phyloP scores from a whole-genome alignment of 148 eudicot genomes.

The Selenicereus undatus region DNA sequence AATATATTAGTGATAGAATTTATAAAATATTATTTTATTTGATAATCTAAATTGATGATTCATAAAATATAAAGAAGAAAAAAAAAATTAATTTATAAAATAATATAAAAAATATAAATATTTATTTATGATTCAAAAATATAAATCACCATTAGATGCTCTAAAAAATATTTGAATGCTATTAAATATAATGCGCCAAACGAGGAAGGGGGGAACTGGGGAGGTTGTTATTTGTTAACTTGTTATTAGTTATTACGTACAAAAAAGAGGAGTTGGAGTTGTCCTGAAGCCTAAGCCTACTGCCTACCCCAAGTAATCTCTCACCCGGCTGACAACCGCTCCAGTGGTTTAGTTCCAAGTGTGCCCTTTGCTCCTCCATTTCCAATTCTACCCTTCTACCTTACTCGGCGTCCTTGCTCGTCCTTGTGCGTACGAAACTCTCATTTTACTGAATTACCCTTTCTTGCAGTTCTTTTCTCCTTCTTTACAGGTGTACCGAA shows the following conservation, averaged over 20 bases:
- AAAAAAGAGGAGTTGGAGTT: conserved; percentile 18
- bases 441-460: neutral
- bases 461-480: neutral
- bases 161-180: neutral
- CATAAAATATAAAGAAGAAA: no score
- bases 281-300: conserved; percentile 14
- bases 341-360: conserved; percentile 29
- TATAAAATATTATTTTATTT: no score
- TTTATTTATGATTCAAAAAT: no score
- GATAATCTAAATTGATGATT: no score
- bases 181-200: neutral
- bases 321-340: conserved; percentile 46
- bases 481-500: no score
- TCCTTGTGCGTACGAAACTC: conserved; percentile 68
- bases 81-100: no score
- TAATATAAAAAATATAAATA: no score
- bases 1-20: no score
- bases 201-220: neutral
- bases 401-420: conserved; percentile 36
- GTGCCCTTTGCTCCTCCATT: neutral
- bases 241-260: conserved; percentile 10
- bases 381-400: conserved; percentile 27
- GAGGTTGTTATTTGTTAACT: no score
- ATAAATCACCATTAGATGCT: no score
- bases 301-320: conserved; percentile 60